Percentiles rank a stretch among this genome's conserved stretches.
These are phyloP conservation scores for Leccinum variabile DNA, from an alignment of 1,284 basidiomycete species.

Conservation along the genomic window DNA sequence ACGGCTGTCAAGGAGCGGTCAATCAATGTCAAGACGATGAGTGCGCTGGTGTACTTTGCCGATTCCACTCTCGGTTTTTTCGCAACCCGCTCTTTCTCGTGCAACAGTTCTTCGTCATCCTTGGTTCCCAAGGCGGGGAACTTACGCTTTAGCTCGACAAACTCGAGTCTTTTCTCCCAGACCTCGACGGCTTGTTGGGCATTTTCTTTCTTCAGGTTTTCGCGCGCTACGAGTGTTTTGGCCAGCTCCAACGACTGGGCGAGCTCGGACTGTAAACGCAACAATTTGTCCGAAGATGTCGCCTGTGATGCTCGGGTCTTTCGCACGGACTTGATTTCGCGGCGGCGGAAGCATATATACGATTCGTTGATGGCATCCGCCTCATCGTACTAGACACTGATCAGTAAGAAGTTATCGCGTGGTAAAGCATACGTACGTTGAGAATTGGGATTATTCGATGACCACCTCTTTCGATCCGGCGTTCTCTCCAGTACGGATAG, in stretches of 20 bases:
- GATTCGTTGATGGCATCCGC: constrained; percentile 89
- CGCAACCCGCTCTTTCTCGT: constrained; percentile 69
- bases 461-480: constrained; percentile 72
- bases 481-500: constrained; percentile 83
- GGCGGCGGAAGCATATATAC: constrained; percentile 96
- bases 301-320: constrained; percentile 93
- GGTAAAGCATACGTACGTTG: constrained; percentile 55
- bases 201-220: constrained; percentile 70
- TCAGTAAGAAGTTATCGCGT: constrained; percentile 3
- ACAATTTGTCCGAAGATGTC: constrained; percentile 84
- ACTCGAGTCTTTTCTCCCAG: constrained; percentile 76
- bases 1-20: constrained; percentile 37
- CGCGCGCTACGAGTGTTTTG: constrained; percentile 67
- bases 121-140: constrained; percentile 68
- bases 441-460: constrained; percentile 78
- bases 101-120: constrained; percentile 80
- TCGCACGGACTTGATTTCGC: constrained; percentile 91
- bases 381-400: constrained; percentile 74
- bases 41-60: constrained; percentile 30
- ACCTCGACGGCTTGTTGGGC: constrained; percentile 61
- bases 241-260: constrained; percentile 73
- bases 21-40: neutral
- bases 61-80: constrained; percentile 53
- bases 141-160: constrained; percentile 81
- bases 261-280: constrained; percentile 80